Conservation (phyloP, 192 early-diverging fungal genomes). For the Dissophora ornata region DNA sequence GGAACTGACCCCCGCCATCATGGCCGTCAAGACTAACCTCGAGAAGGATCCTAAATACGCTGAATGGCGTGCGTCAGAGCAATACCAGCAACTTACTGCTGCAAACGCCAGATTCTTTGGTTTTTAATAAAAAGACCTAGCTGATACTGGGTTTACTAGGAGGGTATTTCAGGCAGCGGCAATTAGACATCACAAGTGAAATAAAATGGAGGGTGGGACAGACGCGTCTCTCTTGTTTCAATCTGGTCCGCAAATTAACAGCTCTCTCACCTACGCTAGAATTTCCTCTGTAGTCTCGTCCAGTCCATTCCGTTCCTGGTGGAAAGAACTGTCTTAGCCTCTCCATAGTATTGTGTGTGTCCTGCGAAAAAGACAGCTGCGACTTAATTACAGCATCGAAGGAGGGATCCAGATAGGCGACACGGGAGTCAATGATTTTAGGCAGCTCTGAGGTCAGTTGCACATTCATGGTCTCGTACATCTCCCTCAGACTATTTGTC, state of each 20-base stretch:
- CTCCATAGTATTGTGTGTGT: constrained; percentile 81
- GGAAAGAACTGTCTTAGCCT: constrained; percentile 71
- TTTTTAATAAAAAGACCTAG: too few relatives aligned
- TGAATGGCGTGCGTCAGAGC: constrained; percentile 25
- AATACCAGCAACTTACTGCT: constrained; percentile 29
- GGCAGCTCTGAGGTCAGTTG: constrained; percentile 90
- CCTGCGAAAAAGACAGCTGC: constrained; percentile 90
- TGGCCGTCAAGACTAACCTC: constrained; percentile 40
- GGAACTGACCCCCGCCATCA: constrained; percentile 39
- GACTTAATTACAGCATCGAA: constrained; percentile 96
- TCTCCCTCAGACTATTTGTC: constrained; percentile 74
- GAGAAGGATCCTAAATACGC: constrained; percentile 39
- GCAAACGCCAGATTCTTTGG: constrained; percentile 26
- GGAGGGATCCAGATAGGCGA: constrained; percentile 93
- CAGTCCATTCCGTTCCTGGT: constrained; percentile 58
- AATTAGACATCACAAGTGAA: too few relatives aligned
- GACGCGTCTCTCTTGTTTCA: constrained; percentile 41
- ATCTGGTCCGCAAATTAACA: constrained; percentile 87
- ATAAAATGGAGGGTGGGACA: too few relatives aligned
- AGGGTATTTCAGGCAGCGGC: too few relatives aligned
- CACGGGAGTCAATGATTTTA: constrained; percentile 86
- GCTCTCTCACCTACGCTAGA: constrained; percentile 88
- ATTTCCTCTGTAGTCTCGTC: constrained; percentile 85
- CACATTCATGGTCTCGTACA: constrained; percentile 86
- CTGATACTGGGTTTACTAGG: too few relatives aligned